Evolutionary conservation across 805 yeast species (phyloP).

Genomic region (Saccharomycopsis sp.): DNA sequence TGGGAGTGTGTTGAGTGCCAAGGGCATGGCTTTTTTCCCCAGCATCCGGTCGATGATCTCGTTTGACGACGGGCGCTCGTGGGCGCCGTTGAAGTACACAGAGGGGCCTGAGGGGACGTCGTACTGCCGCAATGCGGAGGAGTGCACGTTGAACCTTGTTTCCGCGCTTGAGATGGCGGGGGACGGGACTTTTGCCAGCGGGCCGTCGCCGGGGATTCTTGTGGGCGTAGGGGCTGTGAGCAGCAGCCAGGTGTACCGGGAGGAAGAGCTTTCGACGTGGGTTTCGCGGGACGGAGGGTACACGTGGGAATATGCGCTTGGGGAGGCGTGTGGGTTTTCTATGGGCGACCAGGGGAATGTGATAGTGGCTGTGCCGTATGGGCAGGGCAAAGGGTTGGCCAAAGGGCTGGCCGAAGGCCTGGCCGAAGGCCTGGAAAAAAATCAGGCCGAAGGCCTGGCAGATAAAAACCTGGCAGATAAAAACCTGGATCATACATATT

Average conservation of each 20-base stretch:
- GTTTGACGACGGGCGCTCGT: slow-evolving; percentile 33
- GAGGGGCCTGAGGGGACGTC: slow-evolving; percentile 15
- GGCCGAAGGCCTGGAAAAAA: too few relatives aligned
- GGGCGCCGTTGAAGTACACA: slow-evolving; percentile 28
- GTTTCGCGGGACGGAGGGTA: slow-evolving; percentile 72
- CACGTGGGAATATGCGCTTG: slow-evolving; percentile 56
- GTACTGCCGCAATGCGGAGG: slow-evolving; percentile 25
- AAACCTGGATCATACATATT: too few relatives aligned
- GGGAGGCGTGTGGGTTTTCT: slow-evolving; percentile 45
- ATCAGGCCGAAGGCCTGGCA: too few relatives aligned
- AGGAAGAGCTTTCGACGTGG: slow-evolving; percentile 38
- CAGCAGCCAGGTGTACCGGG: slow-evolving; percentile 17
- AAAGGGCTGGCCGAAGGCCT: too few relatives aligned
- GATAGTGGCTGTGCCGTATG: slow-evolving; percentile 50
- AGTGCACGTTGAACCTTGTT: slow-evolving; percentile 34
- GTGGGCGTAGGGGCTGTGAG: slow-evolving; percentile 39
- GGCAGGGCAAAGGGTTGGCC: slow-evolving; percentile 23
- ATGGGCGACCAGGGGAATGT: slow-evolving; percentile 79
- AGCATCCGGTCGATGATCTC: slow-evolving; percentile 30
- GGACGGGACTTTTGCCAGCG: slow-evolving; percentile 30
- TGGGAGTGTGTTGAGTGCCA: slow-evolving; percentile 32
- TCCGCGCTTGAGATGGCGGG: slow-evolving; percentile 29
- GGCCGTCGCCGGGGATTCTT: slow-evolving; percentile 39
- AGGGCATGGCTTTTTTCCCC: slow-evolving; percentile 21
- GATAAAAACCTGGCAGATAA: slow-evolving; percentile 27